phyloP scores from a whole-genome alignment of 106 monocot genomes.

The Xerophyta viscosa region DNA sequence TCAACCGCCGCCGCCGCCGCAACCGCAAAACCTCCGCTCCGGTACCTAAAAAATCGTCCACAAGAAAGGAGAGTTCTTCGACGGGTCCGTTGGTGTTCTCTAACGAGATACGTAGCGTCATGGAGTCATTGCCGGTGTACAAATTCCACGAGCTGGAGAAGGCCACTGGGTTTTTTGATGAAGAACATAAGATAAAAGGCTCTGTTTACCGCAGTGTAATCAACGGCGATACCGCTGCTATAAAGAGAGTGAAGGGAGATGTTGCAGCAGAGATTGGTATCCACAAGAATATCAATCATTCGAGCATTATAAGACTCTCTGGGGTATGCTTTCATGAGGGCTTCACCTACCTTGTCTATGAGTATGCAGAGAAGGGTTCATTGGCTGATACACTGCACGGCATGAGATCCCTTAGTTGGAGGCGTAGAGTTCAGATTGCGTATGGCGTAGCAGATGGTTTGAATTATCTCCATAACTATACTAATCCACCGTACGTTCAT shows the following conservation, averaged over 20 bases:
- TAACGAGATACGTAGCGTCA: constrained; percentile 28
- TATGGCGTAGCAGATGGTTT: constrained; percentile 74
- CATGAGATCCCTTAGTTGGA: constrained; percentile 45
- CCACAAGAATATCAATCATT: constrained; percentile 69
- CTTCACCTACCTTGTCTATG: constrained; percentile 77
- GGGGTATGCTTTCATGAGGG: constrained; percentile 71
- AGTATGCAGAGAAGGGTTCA: constrained; percentile 66
- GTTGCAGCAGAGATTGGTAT: constrained; percentile 63
- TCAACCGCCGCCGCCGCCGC: too few species aligned
- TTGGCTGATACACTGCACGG: constrained; percentile 67
- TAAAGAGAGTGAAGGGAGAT: constrained; percentile 64
- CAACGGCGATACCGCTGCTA: constrained; percentile 63
- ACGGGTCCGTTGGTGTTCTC: constrained; percentile 8
- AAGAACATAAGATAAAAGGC: constrained; percentile 42
- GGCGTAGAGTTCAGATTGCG: constrained; percentile 59
- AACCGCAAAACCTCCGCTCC: too few species aligned
- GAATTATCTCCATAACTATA: constrained; percentile 77
- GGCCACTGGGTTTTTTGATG: constrained; percentile 53
- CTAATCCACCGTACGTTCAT: constrained; percentile 65
- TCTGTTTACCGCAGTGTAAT: constrained; percentile 67
- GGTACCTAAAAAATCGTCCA: too few species aligned
- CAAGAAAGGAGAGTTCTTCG: neutral
- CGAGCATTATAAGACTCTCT: constrained; percentile 63
- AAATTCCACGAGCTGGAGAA: constrained; percentile 51
- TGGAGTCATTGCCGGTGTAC: constrained; percentile 70